A percentile compares a stretch with the other conserved stretches of the same genome.
phyloP scores from a whole-genome alignment of 2,329 filamentous ascomycete genomes.

The Colletotrichum lupini region DNA sequence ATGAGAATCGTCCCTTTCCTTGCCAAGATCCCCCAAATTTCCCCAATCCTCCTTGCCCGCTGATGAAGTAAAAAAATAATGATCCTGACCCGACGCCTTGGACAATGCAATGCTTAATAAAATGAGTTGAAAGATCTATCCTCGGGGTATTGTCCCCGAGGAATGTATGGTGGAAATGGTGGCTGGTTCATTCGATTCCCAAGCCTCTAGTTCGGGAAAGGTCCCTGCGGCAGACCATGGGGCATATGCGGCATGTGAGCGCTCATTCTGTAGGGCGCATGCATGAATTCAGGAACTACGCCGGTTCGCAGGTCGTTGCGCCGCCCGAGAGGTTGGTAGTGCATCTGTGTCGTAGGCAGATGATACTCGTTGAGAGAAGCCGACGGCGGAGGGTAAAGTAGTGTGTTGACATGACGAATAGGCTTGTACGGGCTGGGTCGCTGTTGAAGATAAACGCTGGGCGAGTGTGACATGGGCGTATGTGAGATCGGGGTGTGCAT shows the following conservation, averaged over 20 bases:
- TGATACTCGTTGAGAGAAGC: conserved; percentile 81
- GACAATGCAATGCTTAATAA: conserved; percentile 35
- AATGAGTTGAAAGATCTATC: conserved; percentile 1
- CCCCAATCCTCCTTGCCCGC: background rate
- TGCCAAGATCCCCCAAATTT: conserved; percentile 1
- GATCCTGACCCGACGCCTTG: conserved; percentile 35
- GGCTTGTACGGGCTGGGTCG: conserved; percentile 93
- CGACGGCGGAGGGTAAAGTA: conserved; percentile 89
- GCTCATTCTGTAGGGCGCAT: conserved; percentile 21
- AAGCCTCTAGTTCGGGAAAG: conserved; percentile 48
- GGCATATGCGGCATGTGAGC: conserved; percentile 32
- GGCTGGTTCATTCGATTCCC: background rate
- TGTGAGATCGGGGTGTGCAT: conserved; percentile 68
- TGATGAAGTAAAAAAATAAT: conserved; percentile 25
- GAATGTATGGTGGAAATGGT: background rate
- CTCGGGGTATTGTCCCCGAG: background rate
- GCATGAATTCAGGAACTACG: conserved; percentile 72
- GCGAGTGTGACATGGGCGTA: conserved; percentile 81
- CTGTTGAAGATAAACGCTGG: conserved; percentile 87
- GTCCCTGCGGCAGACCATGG: conserved; percentile 43
- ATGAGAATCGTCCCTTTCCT: conserved; percentile 21
- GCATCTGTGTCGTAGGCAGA: conserved; percentile 78
- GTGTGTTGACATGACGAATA: conserved; percentile 86
- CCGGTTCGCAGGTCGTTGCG: conserved; percentile 75
- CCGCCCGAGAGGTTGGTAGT: conserved; percentile 82